These are phyloP conservation scores for Agrocybe pediades DNA, from an alignment of 768 basidiomycete species.

Conservation along the genomic window DNA sequence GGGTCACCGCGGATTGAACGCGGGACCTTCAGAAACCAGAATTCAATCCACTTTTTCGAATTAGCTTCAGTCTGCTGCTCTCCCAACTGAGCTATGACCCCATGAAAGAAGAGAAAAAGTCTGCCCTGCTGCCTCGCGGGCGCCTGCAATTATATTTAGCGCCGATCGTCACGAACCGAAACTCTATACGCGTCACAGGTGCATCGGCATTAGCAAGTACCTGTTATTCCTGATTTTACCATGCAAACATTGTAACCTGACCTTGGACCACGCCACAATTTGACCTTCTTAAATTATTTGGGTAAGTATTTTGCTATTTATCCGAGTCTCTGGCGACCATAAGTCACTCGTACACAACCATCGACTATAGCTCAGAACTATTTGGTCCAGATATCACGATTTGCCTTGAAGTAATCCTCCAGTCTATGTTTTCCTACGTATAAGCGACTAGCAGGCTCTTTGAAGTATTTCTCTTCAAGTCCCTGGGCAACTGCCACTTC, in stretches of 20 bases:
- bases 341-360: too few species aligned
- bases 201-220: too few species aligned
- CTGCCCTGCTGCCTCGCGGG: too few species aligned
- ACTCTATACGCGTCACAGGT: too few species aligned
- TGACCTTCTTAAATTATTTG: too few species aligned
- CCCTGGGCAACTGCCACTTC: constrained; percentile 21
- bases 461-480: constrained; percentile 19
- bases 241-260: too few species aligned
- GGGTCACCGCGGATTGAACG: constrained; percentile 60
- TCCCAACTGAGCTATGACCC: constrained; percentile 38
- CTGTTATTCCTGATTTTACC: too few species aligned
- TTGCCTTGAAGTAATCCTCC: constrained; percentile 24
- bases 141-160: too few species aligned
- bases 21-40: constrained; percentile 48
- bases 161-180: not conserved
- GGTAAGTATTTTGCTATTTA: too few species aligned
- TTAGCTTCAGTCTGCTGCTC: constrained; percentile 34
- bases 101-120: not conserved
- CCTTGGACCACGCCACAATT: too few species aligned
- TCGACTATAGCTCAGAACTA: too few species aligned
- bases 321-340: too few species aligned
- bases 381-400: constrained; percentile 19
- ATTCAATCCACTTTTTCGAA: constrained; percentile 17
- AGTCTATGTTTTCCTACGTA: constrained; percentile 23
- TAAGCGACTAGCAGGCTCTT: constrained; percentile 10